Evolutionary conservation across 176 grass and related monocot genomes (phyloP).

Genomic region (Aegilops tauschii): DNA sequence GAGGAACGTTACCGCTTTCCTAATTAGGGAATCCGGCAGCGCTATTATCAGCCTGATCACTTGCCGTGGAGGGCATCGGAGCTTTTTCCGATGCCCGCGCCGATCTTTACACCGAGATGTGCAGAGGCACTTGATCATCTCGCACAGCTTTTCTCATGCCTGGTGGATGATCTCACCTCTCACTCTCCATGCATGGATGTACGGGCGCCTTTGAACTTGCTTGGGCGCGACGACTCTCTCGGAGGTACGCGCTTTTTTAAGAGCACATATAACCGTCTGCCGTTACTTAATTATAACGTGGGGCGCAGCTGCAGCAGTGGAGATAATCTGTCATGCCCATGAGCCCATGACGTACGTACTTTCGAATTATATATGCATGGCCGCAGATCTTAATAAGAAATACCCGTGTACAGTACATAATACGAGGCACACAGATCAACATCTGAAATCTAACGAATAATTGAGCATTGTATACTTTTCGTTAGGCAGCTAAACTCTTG

Average conservation of each 20-base stretch:
- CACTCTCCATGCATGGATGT: neutral
- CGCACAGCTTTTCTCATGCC: neutral
- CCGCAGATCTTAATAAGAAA: neutral
- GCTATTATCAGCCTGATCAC: constrained; percentile 33
- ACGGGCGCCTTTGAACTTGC: constrained; percentile 4
- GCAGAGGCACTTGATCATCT: neutral
- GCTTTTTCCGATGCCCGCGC: constrained; percentile 3
- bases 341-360: neutral
- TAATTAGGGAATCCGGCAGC: neutral
- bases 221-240: constrained; percentile 15
- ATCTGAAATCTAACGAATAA: neutral
- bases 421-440: neutral
- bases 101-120: constrained; percentile 26
- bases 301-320: neutral
- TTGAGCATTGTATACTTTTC: neutral
- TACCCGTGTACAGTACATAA: neutral
- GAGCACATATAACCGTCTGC: neutral
- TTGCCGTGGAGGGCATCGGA: constrained; percentile 28
- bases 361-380: neutral
- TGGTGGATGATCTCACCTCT: neutral
- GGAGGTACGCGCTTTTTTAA: neutral
- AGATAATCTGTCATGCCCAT: neutral
- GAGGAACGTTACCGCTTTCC: neutral
- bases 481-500: neutral
- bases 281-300: neutral